A percentile compares a stretch with the other conserved stretches of the same genome.
Conservation (phyloP, 2,329 filamentous ascomycete species). For the Xylaria multiplex region DNA sequence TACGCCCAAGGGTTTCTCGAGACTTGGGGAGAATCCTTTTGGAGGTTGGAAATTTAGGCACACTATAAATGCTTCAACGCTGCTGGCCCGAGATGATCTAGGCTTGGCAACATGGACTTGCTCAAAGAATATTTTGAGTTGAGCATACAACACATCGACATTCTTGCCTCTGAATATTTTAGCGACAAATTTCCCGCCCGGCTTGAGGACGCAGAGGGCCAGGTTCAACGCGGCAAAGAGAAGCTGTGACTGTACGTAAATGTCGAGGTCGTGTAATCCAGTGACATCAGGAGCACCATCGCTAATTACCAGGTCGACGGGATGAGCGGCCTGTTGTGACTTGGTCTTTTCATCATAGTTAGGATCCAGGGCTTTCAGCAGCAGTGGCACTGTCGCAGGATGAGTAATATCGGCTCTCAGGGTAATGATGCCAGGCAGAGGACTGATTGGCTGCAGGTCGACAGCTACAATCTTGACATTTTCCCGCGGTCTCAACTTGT, state of each 20-base stretch:
- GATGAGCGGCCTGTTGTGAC: conserved; percentile 70
- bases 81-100: conserved; percentile 92
- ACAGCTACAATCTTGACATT: conserved; percentile 96
- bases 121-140: conserved; percentile 91
- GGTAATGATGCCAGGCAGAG: conserved; percentile 89
- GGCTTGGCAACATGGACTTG: conserved; percentile 92
- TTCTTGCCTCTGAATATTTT: conserved; percentile 97
- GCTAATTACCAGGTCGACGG: conserved; percentile 92
- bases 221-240: conserved; percentile 94
- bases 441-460: conserved; percentile 94
- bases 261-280: conserved; percentile 95
- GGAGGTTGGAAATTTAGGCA: conserved; percentile 90
- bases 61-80: conserved; percentile 95
- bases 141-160: conserved; percentile 94
- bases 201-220: conserved; percentile 88
- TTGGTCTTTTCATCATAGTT: conserved; percentile 63
- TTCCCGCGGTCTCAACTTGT: conserved; percentile 59
- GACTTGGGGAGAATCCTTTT: conserved; percentile 75
- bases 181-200: conserved; percentile 94
- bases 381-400: conserved; percentile 89
- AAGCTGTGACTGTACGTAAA: conserved; percentile 96
- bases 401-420: conserved; percentile 97
- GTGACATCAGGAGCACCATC: conserved; percentile 98
- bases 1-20: conserved; percentile 78
- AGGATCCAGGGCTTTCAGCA: conserved; percentile 85